Base-by-base conservation (phyloP, 1,139 yeast genomes). In the Scheffersomyces titani region DNA sequence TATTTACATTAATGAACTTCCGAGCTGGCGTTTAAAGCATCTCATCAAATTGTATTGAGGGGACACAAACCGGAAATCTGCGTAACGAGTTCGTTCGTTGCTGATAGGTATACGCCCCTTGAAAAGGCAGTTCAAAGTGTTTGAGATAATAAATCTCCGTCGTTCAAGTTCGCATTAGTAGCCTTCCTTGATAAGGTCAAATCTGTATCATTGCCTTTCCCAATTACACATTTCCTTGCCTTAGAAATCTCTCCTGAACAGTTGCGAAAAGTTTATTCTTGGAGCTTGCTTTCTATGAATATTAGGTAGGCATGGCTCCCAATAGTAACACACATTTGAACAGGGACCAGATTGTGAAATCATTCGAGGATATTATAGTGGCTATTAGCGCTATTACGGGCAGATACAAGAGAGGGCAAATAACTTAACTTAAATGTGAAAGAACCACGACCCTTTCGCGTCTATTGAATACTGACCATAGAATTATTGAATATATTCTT, bases 71-170 rank as follows among this genome's bases (percentile, higher is more conserved):
- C 11, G 18, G 47, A 21, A 11, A 52, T 57, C 7, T 49, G 48
- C 11, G 30, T 57, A 3, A 48, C 53, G 5, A 57, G 59, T 54
- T 13, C 53, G 5, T 49, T 56, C 46, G 49, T 47, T 16, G 54
- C 56, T 52, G 45, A 52, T n/a, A 54, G 49, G 46, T 53, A 50
- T 7, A 51, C 52, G 49, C 57, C 57, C 3, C n/a, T 54, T 9
- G 50, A 49, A n/a, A 30, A 51, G 11, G 54, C 60, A 16, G 54
- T 47, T 3, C 24, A n/a, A 9, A 52, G 51, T 19, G 55, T 50
- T n/a, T 58, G 58, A 7, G 58, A 52, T 16, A 48, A 57, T 22
- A 55, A 52, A 6, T 57, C 60, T 3, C 60, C 60, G 4, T 36
- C 52, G n/a, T 44, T 57, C 24, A 48, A 45, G 19, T 36, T 56